Conservation (phyloP, 441 rosid species). For the Dalechampia spathulata region DNA sequence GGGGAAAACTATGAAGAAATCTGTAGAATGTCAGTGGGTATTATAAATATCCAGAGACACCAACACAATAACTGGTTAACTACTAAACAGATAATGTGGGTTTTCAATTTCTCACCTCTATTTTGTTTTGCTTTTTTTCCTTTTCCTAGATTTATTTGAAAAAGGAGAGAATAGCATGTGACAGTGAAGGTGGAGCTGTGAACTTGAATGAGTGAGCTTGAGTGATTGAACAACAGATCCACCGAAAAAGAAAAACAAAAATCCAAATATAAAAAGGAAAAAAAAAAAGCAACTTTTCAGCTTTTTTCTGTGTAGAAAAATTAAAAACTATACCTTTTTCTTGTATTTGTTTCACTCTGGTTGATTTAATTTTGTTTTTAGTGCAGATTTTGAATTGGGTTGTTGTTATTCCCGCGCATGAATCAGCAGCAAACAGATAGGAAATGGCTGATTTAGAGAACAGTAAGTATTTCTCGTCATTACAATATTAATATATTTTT, state of each 20-base stretch:
- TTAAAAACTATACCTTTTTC: slow-evolving; percentile 5
- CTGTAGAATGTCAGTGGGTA: slow-evolving; percentile 38
- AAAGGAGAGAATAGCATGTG: slow-evolving; percentile 33
- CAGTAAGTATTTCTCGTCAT: no score
- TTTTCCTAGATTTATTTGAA: slow-evolving; percentile 10
- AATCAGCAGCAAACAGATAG: no score
- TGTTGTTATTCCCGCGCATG: slow-evolving; percentile 36
- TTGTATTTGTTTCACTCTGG: neutral
- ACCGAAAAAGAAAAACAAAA: slow-evolving; percentile 1
- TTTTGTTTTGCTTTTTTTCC: neutral
- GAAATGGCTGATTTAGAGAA: no score
- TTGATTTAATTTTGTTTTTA: neutral
- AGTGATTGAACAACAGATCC: slow-evolving; percentile 9
- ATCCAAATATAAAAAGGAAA: slow-evolving; percentile 8
- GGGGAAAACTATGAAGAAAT: no score
- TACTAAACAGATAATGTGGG: slow-evolving; percentile 22
- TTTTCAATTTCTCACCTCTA: slow-evolving; percentile 26
- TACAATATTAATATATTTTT: neutral
- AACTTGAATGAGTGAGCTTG: neutral
- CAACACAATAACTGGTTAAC: neutral
- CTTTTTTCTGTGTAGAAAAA: slow-evolving; percentile 19
- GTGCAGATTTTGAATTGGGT: slow-evolving; percentile 21
- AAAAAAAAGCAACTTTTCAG: slow-evolving; percentile 27
- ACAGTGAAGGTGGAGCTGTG: slow-evolving; percentile 27
- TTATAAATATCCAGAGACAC: slow-evolving; percentile 13